phyloP scores from a whole-genome alignment of 352 stramenopile genomes.

The Phytophthora tentaculata region DNA sequence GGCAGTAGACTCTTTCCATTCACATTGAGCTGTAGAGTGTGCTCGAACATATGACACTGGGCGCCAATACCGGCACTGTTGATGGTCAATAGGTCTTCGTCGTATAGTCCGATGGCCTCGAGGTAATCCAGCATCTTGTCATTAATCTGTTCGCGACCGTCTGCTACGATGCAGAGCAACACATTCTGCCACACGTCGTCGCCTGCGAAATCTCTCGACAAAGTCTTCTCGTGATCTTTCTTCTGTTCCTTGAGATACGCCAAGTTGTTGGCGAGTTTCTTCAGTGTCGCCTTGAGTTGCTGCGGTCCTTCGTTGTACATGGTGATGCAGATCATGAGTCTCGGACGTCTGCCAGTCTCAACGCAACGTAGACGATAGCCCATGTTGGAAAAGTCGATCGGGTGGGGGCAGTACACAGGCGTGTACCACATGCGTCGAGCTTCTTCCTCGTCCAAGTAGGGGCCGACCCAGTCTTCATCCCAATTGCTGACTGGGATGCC shows the following conservation, averaged over 20 bases:
- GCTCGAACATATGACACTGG: constrained; percentile 87
- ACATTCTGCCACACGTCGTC: constrained; percentile 86
- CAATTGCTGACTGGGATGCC: constrained; percentile 69
- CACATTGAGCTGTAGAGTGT: constrained; percentile 78
- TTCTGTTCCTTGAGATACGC: constrained; percentile 66
- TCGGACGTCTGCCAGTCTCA: constrained; percentile 68
- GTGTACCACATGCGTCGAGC: constrained; percentile 83
- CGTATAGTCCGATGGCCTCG: constrained; percentile 73
- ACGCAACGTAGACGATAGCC: constrained; percentile 83
- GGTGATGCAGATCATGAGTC: constrained; percentile 88
- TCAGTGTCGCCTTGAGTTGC: constrained; percentile 74
- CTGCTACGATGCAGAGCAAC: constrained; percentile 79
- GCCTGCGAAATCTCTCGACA: constrained; percentile 55
- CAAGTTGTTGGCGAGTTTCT: constrained; percentile 87
- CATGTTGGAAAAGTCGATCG: constrained; percentile 78
- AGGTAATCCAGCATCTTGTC: constrained; percentile 87
- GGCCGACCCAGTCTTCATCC: constrained; percentile 81
- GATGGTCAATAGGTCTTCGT: constrained; percentile 87
- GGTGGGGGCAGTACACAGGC: constrained; percentile 71
- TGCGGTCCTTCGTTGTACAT: constrained; percentile 85
- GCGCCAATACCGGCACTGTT: constrained; percentile 83
- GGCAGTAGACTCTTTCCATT: constrained; percentile 76
- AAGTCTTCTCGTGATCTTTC: constrained; percentile 35
- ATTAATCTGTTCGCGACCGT: constrained; percentile 78
- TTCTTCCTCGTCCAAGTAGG: constrained; percentile 78